These are phyloP conservation scores for Aspergillus nomiae DNA, from an alignment of 2,329 filamentous ascomycete species.

Conservation along the genomic window DNA sequence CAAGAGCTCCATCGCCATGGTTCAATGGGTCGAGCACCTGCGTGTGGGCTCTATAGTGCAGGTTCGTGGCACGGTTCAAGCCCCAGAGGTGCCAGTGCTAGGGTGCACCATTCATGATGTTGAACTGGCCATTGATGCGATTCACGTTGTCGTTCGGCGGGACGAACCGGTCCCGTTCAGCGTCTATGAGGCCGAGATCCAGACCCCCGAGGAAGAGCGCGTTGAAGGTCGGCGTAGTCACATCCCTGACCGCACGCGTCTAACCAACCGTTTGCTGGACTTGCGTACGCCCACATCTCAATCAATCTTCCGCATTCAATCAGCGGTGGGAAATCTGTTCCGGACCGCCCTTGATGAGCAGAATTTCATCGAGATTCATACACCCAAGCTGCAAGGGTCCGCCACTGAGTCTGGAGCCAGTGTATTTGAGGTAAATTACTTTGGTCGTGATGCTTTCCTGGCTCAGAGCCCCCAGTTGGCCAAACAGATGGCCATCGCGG, in stretches of 20 bases:
- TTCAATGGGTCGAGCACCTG: conserved; percentile 85
- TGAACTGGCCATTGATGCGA: conserved; percentile 70
- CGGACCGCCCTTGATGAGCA: conserved; percentile 71
- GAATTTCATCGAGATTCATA: conserved; percentile 91
- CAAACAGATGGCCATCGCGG: conserved; percentile 89
- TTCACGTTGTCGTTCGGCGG: conserved; percentile 64
- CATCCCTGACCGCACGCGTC: conserved; percentile 71
- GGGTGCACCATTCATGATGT: conserved; percentile 74
- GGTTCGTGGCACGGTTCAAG: conserved; percentile 72
- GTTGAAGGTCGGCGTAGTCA: conserved; percentile 60
- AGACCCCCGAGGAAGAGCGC: conserved; percentile 57
- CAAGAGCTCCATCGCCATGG: conserved; percentile 70
- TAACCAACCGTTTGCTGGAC: conserved; percentile 79
- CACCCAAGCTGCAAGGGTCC: conserved; percentile 84
- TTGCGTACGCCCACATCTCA: conserved; percentile 84
- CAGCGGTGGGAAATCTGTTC: conserved; percentile 78
- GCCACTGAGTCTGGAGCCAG: conserved; percentile 90
- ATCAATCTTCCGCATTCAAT: conserved; percentile 83
- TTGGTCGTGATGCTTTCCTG: conserved; percentile 81
- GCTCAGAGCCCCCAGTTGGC: conserved; percentile 90
- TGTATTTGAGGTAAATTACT: conserved; percentile 91
- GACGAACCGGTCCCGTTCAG: conserved; percentile 68
- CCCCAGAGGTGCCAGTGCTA: conserved; percentile 72
- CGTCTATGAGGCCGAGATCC: conserved; percentile 69
- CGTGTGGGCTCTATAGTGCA: conserved; percentile 77